Percentiles rank a stretch among this genome's conserved stretches.
These are phyloP conservation scores for Mycosphaerelloides madeirae DNA, from an alignment of 2,329 filamentous ascomycete species.

Conservation along the genomic window DNA sequence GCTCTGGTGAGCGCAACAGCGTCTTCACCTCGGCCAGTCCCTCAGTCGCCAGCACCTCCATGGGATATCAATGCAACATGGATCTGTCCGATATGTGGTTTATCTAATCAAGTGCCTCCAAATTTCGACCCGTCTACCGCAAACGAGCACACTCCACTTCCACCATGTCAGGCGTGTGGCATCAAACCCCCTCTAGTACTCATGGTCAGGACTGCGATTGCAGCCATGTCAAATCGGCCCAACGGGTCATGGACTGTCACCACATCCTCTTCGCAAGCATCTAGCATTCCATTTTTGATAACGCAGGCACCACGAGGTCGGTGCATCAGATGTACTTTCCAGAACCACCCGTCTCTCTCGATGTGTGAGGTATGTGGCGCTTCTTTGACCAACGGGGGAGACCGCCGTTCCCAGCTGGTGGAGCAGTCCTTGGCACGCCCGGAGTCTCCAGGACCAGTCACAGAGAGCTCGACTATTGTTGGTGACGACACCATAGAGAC, in stretches of 20 bases:
- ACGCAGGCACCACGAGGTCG: slow-evolving; percentile 4
- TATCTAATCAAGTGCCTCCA: slow-evolving; percentile 85
- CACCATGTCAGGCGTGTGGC: slow-evolving; percentile 86
- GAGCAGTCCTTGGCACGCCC: slow-evolving; percentile 42
- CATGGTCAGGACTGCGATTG: slow-evolving; percentile 80
- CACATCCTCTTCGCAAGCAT: not conserved
- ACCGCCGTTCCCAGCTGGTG: slow-evolving; percentile 36
- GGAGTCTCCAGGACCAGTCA: slow-evolving; percentile 73
- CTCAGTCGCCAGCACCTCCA: slow-evolving; percentile 45
- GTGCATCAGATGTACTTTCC: slow-evolving; percentile 88
- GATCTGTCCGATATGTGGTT: slow-evolving; percentile 94
- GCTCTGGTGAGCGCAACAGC: slow-evolving; percentile 41
- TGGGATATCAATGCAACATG: slow-evolving; percentile 65
- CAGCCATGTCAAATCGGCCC: slow-evolving; percentile 60
- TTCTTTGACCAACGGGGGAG: slow-evolving; percentile 52
- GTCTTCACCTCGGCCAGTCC: slow-evolving; percentile 46
- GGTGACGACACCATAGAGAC: slow-evolving; percentile 63
- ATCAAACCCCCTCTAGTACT: slow-evolving; percentile 83
- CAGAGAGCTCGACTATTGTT: slow-evolving; percentile 41
- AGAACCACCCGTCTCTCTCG: slow-evolving; percentile 80
- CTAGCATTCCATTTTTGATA: not conserved
- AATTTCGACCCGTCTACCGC: slow-evolving; percentile 87
- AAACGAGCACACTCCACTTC: slow-evolving; percentile 71
- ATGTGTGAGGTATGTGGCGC: slow-evolving; percentile 90
- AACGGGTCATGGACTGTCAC: slow-evolving; percentile 11